Evolutionary conservation across 495 filamentous ascomycete species (phyloP).

Genomic region (Aspergillus wentii): DNA sequence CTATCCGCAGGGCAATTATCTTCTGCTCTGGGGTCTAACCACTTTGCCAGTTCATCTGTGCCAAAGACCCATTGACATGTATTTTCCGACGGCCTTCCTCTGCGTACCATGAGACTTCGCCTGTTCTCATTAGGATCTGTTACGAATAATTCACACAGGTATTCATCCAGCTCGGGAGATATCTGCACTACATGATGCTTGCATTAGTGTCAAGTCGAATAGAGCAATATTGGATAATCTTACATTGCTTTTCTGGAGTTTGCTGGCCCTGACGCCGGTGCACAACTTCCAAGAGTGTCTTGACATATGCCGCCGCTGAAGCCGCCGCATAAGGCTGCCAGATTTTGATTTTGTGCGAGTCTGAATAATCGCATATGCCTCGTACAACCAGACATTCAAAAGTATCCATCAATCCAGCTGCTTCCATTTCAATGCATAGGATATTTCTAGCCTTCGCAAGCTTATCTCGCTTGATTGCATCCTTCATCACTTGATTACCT

Average conservation of each 20-base stretch:
- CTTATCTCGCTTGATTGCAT: constrained; percentile 3
- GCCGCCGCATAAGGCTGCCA: constrained; percentile 31
- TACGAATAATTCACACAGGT: no score
- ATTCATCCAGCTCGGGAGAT: no score
- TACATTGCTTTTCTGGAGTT: no score
- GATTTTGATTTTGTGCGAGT: constrained; percentile 31
- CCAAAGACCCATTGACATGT: constrained; percentile 26
- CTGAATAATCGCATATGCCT: constrained; percentile 34
- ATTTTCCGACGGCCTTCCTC: no score
- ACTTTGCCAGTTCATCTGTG: constrained; percentile 12
- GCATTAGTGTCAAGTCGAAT: no score
- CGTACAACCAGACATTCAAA: constrained; percentile 27
- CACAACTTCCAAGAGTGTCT: no score
- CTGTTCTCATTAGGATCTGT: no score
- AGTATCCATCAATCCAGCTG: constrained; percentile 35
- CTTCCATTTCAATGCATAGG: constrained; percentile 46
- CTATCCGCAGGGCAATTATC: background rate
- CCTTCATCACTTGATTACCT: constrained; percentile 12
- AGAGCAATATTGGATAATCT: no score
- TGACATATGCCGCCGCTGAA: constrained; percentile 27
- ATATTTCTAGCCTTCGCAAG: no score
- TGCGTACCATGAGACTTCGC: no score
- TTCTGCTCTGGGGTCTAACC: constrained; percentile 2
- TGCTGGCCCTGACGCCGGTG: no score
- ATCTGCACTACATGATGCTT: no score